Base-by-base conservation (phyloP, 2,329 filamentous ascomycete genomes). In the Peltaster fructicola region DNA sequence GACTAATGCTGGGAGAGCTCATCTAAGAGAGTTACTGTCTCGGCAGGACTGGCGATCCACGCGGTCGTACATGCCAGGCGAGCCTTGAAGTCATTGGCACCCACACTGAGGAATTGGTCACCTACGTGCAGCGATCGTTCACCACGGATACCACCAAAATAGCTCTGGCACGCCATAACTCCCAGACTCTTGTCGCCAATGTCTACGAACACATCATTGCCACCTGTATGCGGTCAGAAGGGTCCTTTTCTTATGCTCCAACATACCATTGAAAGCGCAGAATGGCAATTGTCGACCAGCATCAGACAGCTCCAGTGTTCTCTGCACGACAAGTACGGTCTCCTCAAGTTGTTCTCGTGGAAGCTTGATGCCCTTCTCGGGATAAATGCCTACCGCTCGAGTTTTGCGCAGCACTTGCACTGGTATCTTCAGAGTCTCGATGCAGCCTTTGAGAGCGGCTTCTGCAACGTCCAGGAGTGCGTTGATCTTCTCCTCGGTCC, bases 161-260 rank as follows among this genome's bases (percentile, higher is more conserved):
- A 92, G 30, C 73, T 67, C 56, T 98, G 88, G 48, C 84, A 93
- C 4, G 84, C 81, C 16, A 78, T 65, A 3, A 98, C 88, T 35
- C 88, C 88, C 77, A 84, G 91, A 26, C 75, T 82, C 56, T 98
- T 98, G 56, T 98, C 88, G 28, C 88, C 88, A 44, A 98, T 93
- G 49, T 98, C 88, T 26, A 98, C 84, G 52, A 98, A 98, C 20
- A 95, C 82, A 49, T 98, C 88, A 33, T 88, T 85, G 7, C 88
- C 88, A 26, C 85, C 25, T 27, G 14, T 3, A 22, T 12, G 14
- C 60, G 24, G 20, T 23, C n/a, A 20, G 21, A 20, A n/a, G 5
- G 15, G 16, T 22, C 9, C 17, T 14, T 4, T 11, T 7, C 1
- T 3, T 14, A 14, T 17, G 3, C 7, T 8, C n/a, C 4, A 12